Percentiles rank a stretch among this genome's conserved stretches.
These are phyloP conservation scores for Gaertneriomyces sp. DNA, from an alignment of 192 early-diverging fungal genomes.

Conservation along the genomic window DNA sequence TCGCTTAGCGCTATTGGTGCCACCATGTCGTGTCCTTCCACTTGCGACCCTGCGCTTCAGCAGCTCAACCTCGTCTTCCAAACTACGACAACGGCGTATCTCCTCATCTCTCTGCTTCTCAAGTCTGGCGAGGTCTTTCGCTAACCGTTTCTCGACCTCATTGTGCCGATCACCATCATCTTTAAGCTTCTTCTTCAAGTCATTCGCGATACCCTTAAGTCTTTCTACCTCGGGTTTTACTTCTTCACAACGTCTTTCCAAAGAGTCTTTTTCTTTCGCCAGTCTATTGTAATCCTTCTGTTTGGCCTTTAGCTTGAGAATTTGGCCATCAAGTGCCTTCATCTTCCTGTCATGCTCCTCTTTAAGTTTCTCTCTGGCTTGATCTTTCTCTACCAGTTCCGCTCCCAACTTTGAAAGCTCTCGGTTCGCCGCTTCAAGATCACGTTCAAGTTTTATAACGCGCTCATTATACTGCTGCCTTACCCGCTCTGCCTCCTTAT, in stretches of 20 bases:
- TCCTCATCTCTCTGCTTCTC: too few relatives aligned
- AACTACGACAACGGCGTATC: too few relatives aligned
- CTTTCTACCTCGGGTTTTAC: constrained; percentile 42
- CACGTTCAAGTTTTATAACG: constrained; percentile 35
- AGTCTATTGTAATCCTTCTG: constrained; percentile 38
- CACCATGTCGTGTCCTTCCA: too few relatives aligned
- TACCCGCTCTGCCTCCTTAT: constrained; percentile 44
- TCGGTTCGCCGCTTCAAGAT: constrained; percentile 26
- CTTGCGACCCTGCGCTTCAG: too few relatives aligned
- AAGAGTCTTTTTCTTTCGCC: constrained; percentile 33
- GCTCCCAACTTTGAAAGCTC: constrained; percentile 25
- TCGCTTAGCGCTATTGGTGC: too few relatives aligned
- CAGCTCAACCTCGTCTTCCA: too few relatives aligned
- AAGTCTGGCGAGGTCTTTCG: too few relatives aligned
- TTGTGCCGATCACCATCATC: constrained; percentile 28
- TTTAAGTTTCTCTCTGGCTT: constrained; percentile 32
- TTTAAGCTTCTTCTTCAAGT: constrained; percentile 47
- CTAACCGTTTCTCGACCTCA: too few relatives aligned
- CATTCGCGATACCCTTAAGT: constrained; percentile 11
- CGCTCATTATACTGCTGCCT: constrained; percentile 32
- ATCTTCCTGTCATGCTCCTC: constrained; percentile 46
- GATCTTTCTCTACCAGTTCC: constrained; percentile 32
- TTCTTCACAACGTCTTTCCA: constrained; percentile 26
- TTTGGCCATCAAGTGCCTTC: constrained; percentile 35
- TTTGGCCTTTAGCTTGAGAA: constrained; percentile 38